Evolutionary conservation across 106 monocot genomes (phyloP), one percentile per base, ranked within the genome.

Genomic region (Cymbidium sinense): DNA sequence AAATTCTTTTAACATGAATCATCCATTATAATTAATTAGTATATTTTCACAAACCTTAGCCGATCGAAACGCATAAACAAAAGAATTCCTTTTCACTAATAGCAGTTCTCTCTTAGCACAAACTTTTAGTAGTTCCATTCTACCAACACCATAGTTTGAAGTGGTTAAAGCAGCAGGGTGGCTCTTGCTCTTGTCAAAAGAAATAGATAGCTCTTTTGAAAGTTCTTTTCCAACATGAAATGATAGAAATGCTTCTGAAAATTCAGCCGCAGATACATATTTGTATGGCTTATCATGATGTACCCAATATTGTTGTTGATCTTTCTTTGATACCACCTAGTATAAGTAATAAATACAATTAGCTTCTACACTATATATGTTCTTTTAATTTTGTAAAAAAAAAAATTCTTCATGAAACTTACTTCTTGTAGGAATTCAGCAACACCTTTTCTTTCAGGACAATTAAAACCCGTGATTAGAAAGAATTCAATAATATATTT

Each of bases 71-170:
- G 70, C 75, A 34, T 88, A 88, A 47, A 85, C 85, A 55, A 88
- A 88, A 2, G 80, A 85, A 36, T 88, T 88, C 36, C 88, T 74
- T 19, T 85, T 88, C 88, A 88, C 80, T 55, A 88, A 64, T 39
- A 88, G 50, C n/a, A 70, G 35, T 64, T 88, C 88, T 77, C 88
- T 80, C 0, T 51, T 28, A 43, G 77, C 34, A 43, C 75, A 79
- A 39, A 85, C 83, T 70, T 78, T 52, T 1, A 76, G 34, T 15
- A 78, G 28, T 12, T 64, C 69, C 17, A 69, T 50, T 2, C 7
- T 47, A 25, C 70, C 70, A 4, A 50, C 43, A 20, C 70, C 78
- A 23, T 70, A 78, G 2, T 25, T 70, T 47, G 65, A 44, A 44
- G 78, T 78, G 3, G 69, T 78, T 33, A 78, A n/a, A 47, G 78